Conservation (phyloP, 257 asterid genomes). For the Lavandula angustifolia region DNA sequence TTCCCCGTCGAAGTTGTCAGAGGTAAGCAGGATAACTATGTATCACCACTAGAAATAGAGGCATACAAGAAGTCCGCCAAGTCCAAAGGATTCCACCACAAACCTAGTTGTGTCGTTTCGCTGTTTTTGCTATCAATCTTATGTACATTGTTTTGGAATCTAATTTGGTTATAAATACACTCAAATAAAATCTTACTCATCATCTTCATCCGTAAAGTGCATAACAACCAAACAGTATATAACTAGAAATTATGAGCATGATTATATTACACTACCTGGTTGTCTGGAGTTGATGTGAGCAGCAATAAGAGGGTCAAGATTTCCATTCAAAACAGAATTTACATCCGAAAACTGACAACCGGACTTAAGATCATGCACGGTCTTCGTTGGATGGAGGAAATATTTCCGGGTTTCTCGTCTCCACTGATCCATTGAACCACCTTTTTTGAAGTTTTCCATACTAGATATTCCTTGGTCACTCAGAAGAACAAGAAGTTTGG, state of each 20-base stretch:
- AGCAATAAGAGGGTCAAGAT: conserved; percentile 63
- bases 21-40: conserved; percentile 20
- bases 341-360: conserved; percentile 54
- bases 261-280: conserved; percentile 17
- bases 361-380: conserved; percentile 62
- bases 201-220: background rate
- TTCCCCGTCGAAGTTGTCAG: conserved; percentile 48
- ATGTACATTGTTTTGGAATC: conserved; percentile 21
- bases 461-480: conserved; percentile 45
- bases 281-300: conserved; percentile 66
- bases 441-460: conserved; percentile 39
- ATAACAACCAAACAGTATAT: background rate
- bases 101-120: background rate
- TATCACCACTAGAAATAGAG: too few relatives aligned
- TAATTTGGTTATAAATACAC: too few relatives aligned
- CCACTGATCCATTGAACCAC: conserved; percentile 39
- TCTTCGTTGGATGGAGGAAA: conserved; percentile 47
- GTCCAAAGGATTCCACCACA: background rate
- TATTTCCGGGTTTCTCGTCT: conserved; percentile 59
- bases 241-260: background rate
- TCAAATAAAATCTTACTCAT: background rate
- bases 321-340: conserved; percentile 61
- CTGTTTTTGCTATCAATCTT: conserved; percentile 22
- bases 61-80: too few relatives aligned
- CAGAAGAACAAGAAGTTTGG: conserved; percentile 58